phyloP scores from a whole-genome alignment of 257 asterid species.

The Prunella vulgaris region DNA sequence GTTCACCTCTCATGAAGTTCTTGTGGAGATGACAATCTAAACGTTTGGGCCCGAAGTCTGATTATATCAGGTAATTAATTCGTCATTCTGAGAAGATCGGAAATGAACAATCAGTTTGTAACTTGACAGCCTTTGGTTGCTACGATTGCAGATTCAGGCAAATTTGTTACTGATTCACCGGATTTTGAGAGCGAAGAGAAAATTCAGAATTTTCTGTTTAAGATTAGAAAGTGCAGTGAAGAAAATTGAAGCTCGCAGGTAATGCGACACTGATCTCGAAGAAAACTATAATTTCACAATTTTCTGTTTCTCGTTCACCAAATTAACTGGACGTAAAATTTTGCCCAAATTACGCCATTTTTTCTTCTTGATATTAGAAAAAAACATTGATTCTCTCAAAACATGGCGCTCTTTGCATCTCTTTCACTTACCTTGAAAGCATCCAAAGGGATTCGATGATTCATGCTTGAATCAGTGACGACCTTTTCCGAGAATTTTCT shows the following conservation, averaged over 20 bases:
- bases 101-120: slow-evolving; percentile 18
- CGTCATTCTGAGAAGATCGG: slow-evolving; percentile 13
- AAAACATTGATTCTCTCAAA: neutral
- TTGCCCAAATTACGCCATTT: neutral
- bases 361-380: slow-evolving; percentile 1
- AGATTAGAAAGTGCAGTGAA: slow-evolving; percentile 9
- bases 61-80: slow-evolving; percentile 29
- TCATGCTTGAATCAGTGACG: neutral
- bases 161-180: slow-evolving; percentile 19
- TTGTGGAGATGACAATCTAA: slow-evolving; percentile 12
- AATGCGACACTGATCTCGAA: slow-evolving; percentile 5
- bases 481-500: neutral
- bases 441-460: neutral
- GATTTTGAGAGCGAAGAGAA: slow-evolving; percentile 6
- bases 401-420: neutral
- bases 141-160: slow-evolving; percentile 26
- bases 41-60: neutral
- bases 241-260: slow-evolving; percentile 22
- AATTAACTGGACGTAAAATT: neutral
- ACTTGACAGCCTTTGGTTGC: slow-evolving; percentile 15
- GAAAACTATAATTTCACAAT: neutral
- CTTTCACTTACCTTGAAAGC: neutral
- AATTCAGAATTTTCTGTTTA: slow-evolving; percentile 9
- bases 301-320: slow-evolving; percentile 19
- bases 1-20: neutral